Conservation (phyloP, 2,329 filamentous ascomycete genomes). For the Dothideomycetidae sp. region DNA sequence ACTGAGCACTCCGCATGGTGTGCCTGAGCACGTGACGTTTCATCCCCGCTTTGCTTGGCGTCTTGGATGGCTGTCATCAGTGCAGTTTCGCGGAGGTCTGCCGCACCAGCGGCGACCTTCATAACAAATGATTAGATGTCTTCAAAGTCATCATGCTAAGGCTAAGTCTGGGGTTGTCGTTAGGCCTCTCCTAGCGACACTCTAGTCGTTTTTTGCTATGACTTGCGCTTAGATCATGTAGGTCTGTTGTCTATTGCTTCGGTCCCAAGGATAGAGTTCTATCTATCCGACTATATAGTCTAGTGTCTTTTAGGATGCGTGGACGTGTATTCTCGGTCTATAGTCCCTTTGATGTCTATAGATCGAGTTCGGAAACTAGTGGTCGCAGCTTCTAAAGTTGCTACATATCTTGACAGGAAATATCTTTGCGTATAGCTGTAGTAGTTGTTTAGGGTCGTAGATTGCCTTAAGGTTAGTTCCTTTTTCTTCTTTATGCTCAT, state of each 20-base stretch:
- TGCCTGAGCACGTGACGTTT: too few relatives aligned
- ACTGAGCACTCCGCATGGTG: too few relatives aligned
- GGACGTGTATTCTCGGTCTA: too few relatives aligned
- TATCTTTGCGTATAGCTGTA: neutral
- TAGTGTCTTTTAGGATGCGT: too few relatives aligned
- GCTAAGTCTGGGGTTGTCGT: neutral
- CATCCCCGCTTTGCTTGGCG: too few relatives aligned
- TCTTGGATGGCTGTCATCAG: too few relatives aligned
- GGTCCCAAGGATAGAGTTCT: too few relatives aligned
- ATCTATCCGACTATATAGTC: too few relatives aligned
- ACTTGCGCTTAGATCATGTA: neutral
- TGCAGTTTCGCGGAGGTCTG: too few relatives aligned
- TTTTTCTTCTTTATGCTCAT: neutral
- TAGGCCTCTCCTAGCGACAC: neutral
- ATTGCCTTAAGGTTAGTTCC: neutral
- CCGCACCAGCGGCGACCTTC: too few relatives aligned
- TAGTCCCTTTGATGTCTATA: neutral
- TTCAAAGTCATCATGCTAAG: conserved; percentile 1
- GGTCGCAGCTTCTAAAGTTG: neutral
- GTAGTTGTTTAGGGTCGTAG: neutral
- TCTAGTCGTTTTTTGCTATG: conserved; percentile 2
- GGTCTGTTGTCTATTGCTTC: too few relatives aligned
- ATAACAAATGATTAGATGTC: neutral
- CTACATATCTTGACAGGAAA: neutral
- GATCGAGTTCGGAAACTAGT: neutral